Evolutionary conservation across 2,329 filamentous ascomycete genomes (phyloP).

Genomic region (Apiospora kogelbergensis): DNA sequence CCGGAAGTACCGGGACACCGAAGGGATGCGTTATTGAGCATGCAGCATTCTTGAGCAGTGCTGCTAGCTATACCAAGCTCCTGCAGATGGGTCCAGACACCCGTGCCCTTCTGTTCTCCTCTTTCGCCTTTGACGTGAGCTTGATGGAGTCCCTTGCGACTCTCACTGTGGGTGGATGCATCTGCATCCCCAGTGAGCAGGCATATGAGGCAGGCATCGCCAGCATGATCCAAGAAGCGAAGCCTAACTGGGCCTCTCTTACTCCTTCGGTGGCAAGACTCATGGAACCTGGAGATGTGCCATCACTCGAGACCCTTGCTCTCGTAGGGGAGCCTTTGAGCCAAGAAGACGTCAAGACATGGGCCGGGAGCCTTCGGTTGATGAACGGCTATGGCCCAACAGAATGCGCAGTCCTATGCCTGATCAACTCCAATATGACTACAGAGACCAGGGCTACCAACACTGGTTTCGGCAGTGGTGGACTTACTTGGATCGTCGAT

Average conservation of each 20-base stretch:
- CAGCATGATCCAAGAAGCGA: conserved; percentile 10
- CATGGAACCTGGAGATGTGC: conserved; percentile 10
- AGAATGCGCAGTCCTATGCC: not conserved
- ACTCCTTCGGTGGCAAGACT: conserved; percentile 12
- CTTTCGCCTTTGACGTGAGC: conserved; percentile 14
- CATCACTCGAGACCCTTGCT: conserved; percentile 9
- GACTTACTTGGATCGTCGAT: conserved; percentile 15
- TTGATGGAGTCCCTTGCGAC: conserved; percentile 10
- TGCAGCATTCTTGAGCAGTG: conserved; percentile 6
- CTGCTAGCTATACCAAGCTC: not conserved
- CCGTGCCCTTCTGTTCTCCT: conserved; percentile 23
- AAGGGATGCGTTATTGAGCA: conserved; percentile 16
- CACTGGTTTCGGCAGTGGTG: conserved; percentile 11
- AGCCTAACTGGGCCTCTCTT: conserved; percentile 11
- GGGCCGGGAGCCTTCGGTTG: not conserved
- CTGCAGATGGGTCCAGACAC: conserved; percentile 51
- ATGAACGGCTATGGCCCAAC: not conserved
- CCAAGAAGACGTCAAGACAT: conserved; percentile 6
- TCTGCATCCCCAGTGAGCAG: conserved; percentile 12
- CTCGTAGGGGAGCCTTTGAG: conserved; percentile 11
- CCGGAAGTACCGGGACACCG: conserved; percentile 15
- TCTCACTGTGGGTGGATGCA: conserved; percentile 7
- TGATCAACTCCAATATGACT: not conserved
- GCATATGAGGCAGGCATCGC: not conserved
- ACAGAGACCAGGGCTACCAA: not conserved